These are phyloP conservation scores for Naumovozyma castellii DNA, from an alignment of 805 yeast genomes.

Conservation along the genomic window DNA sequence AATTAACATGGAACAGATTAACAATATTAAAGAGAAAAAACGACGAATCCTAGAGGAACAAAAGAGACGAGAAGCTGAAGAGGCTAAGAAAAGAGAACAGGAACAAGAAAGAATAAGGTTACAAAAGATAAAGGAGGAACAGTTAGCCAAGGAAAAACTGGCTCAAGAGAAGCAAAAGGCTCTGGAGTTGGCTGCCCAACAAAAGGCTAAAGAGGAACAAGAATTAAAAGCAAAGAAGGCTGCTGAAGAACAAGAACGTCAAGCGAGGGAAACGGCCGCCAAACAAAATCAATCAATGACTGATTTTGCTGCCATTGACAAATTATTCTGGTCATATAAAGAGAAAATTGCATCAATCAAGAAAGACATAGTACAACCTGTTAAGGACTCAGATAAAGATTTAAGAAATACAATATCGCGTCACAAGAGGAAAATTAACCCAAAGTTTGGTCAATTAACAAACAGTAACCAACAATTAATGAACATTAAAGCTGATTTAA, in stretches of 20 bases:
- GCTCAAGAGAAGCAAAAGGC: slow-evolving; percentile 9
- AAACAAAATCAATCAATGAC: slow-evolving; percentile 13
- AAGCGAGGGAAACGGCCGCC: no score
- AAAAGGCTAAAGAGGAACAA: slow-evolving; percentile 13
- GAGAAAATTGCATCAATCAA: slow-evolving; percentile 51
- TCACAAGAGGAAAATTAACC: slow-evolving; percentile 70
- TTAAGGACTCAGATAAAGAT: slow-evolving; percentile 40
- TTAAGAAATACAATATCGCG: slow-evolving; percentile 45
- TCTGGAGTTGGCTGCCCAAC: slow-evolving; percentile 11
- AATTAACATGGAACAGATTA: slow-evolving; percentile 7
- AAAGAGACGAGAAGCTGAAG: slow-evolving; percentile 8
- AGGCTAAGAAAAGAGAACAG: background rate
- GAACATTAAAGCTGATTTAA: slow-evolving; percentile 42
- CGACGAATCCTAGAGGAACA: slow-evolving; percentile 4
- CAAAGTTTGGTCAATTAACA: slow-evolving; percentile 87
- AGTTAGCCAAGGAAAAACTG: slow-evolving; percentile 8
- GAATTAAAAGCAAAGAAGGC: slow-evolving; percentile 22
- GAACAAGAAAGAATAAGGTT: slow-evolving; percentile 9
- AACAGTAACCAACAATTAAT: slow-evolving; percentile 53
- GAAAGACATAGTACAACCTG: slow-evolving; percentile 43
- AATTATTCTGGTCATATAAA: slow-evolving; percentile 39
- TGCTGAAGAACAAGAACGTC: slow-evolving; percentile 11
- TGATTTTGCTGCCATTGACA: slow-evolving; percentile 32
- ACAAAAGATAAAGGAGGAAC: slow-evolving; percentile 9
- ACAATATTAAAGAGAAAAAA: slow-evolving; percentile 3